phyloP scores from a whole-genome alignment of 176 grass and related monocot species.

The Musa schizocarpa region DNA sequence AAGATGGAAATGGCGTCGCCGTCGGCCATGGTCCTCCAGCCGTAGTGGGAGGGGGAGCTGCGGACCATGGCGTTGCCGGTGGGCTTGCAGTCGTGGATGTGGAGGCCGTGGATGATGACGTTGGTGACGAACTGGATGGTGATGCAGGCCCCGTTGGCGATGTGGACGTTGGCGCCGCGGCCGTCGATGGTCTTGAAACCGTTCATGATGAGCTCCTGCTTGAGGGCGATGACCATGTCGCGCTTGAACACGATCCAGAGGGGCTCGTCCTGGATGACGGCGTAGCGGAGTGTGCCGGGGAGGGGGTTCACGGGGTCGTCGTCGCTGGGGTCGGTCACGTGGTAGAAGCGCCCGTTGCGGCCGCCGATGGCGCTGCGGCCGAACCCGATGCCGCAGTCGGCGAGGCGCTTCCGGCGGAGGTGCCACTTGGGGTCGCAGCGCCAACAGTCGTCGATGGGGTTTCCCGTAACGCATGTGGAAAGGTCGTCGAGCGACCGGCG shows the following conservation, averaged over 20 bases:
- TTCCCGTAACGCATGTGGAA: neutral
- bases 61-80: conserved; percentile 5
- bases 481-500: neutral
- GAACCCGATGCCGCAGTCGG: conserved; percentile 5
- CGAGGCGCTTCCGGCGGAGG: conserved; percentile 2
- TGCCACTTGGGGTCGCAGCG: neutral
- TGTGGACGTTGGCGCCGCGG: neutral
- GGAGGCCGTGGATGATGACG: conserved; percentile 1
- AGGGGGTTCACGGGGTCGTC: neutral
- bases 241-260: conserved; percentile 7
- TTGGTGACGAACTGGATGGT: conserved; percentile 5
- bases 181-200: conserved; percentile 1
- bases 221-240: neutral
- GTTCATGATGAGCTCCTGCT: conserved; percentile 2
- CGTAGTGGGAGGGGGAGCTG: conserved; percentile 1
- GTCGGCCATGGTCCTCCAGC: neutral
- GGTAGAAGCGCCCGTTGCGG: neutral
- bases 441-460: conserved; percentile 1
- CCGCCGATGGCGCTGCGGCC: conserved; percentile 3
- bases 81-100: conserved; percentile 10
- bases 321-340: neutral
- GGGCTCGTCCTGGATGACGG: conserved; percentile 1
- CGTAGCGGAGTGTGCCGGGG: neutral
- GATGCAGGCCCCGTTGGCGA: conserved; percentile 5
- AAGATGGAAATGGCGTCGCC: conserved; percentile 4